Evolutionary conservation across 75 land plant species (phyloP).

Genomic region (Pinus albicaulis): DNA sequence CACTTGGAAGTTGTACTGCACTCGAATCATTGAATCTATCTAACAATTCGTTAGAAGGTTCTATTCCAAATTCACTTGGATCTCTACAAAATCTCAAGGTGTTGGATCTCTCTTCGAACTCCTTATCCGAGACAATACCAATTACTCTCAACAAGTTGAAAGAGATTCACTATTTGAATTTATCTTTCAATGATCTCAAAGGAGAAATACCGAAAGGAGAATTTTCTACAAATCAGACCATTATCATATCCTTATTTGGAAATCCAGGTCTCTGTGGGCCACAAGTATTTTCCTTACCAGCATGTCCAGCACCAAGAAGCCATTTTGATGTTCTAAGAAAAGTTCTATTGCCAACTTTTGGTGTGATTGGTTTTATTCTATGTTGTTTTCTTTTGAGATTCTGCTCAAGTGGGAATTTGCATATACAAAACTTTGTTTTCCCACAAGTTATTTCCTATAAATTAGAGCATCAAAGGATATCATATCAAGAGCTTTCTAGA

Average conservation of each 20-base stretch:
- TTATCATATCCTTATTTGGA: slow-evolving; percentile 9
- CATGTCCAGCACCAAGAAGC: background rate
- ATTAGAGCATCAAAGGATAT: background rate
- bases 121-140: slow-evolving; percentile 15
- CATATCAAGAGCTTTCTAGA: slow-evolving; percentile 12
- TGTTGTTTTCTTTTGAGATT: background rate
- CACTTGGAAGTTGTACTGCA: slow-evolving; percentile 16
- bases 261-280: slow-evolving; percentile 32
- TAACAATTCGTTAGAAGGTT: slow-evolving; percentile 16
- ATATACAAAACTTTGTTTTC: background rate
- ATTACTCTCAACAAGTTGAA: slow-evolving; percentile 2
- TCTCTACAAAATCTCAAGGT: too few relatives aligned
- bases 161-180: slow-evolving; percentile 18
- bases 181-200: slow-evolving; percentile 25
- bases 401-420: background rate
- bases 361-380: background rate
- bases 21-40: slow-evolving; percentile 28
- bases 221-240: slow-evolving; percentile 11
- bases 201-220: slow-evolving; percentile 23
- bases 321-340: background rate
- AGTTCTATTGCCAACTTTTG: background rate
- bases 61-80: slow-evolving; percentile 18
- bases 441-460: background rate
- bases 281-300: background rate
- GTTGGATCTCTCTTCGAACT: slow-evolving; percentile 1